Conservation (phyloP, 192 early-diverging fungal species). For the Linnemannia hyalina region DNA sequence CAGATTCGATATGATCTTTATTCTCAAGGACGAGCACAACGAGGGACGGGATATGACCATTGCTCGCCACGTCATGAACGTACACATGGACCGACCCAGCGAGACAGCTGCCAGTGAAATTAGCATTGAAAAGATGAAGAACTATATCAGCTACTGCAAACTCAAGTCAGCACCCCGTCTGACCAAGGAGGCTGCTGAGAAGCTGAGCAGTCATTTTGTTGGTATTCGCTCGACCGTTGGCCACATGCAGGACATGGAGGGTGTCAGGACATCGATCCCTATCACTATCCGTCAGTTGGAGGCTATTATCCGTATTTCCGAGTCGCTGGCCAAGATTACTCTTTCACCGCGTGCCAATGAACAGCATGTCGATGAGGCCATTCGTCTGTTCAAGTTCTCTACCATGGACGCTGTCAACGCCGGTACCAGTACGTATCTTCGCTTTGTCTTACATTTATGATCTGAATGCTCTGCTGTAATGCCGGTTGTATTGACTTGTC, state of each 20-base stretch:
- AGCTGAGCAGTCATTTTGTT: slow-evolving; percentile 95
- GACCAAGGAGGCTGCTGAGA: slow-evolving; percentile 88
- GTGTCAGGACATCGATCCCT: slow-evolving; percentile 87
- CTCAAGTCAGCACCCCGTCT: slow-evolving; percentile 95
- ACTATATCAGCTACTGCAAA: slow-evolving; percentile 97
- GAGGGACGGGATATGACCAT: slow-evolving; percentile 93
- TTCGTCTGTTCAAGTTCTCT: slow-evolving; percentile 96
- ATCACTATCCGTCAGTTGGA: slow-evolving; percentile 99
- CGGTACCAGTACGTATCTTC: slow-evolving; percentile 73
- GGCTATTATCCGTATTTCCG: slow-evolving; percentile 98
- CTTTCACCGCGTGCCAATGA: slow-evolving; percentile 87
- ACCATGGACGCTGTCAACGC: slow-evolving; percentile 97
- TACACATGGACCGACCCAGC: slow-evolving; percentile 86
- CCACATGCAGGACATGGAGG: slow-evolving; percentile 77
- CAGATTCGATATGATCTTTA: slow-evolving; percentile 99
- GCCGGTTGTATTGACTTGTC: neutral
- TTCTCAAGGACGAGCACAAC: slow-evolving; percentile 98
- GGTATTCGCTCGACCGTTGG: slow-evolving; percentile 89
- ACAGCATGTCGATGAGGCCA: slow-evolving; percentile 96
- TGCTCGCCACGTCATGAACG: slow-evolving; percentile 95
- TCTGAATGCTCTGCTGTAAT: neutral
- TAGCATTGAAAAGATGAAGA: slow-evolving; percentile 94
- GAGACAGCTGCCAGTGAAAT: slow-evolving; percentile 84
- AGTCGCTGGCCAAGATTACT: slow-evolving; percentile 96
- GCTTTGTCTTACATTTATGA: neutral